Evolutionary conservation across 2,329 filamentous ascomycete species (phyloP).

Genomic region (Colletotrichum sp.): DNA sequence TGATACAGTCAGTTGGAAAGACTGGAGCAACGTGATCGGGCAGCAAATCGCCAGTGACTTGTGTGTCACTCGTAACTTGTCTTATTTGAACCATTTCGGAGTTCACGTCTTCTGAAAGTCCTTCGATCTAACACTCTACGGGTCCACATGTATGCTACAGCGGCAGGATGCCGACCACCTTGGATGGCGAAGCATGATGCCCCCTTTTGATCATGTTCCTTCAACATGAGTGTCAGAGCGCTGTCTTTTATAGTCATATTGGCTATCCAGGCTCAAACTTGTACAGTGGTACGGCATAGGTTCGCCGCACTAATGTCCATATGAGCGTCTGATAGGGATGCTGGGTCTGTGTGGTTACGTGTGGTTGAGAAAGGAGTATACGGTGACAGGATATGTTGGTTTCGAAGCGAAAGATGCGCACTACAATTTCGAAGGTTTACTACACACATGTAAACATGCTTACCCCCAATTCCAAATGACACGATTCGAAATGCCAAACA

Average conservation of each 20-base stretch:
- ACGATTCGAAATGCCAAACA: too few relatives aligned
- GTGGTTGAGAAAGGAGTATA: too few relatives aligned
- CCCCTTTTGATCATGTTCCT: not conserved
- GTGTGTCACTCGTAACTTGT: not conserved
- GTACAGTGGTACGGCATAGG: not conserved
- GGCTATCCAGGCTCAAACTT: too few relatives aligned
- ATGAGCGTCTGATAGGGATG: too few relatives aligned
- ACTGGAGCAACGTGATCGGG: not conserved
- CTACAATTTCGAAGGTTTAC: too few relatives aligned
- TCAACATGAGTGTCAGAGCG: not conserved
- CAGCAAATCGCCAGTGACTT: fast-evolving
- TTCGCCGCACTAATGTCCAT: not conserved
- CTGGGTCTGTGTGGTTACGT: too few relatives aligned
- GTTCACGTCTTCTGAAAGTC: not conserved
- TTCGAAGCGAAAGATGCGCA: too few relatives aligned
- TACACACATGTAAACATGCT: too few relatives aligned
- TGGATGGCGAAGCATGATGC: not conserved
- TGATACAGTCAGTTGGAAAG: not conserved
- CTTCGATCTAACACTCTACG: not conserved
- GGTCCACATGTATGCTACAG: not conserved
- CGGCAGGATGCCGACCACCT: not conserved
- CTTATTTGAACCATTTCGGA: not conserved
- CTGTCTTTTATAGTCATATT: too few relatives aligned
- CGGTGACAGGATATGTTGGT: too few relatives aligned
- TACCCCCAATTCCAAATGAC: too few relatives aligned